Conservation (phyloP, 2,329 filamentous ascomycete species). For the Orbilia blumenaviensis region DNA sequence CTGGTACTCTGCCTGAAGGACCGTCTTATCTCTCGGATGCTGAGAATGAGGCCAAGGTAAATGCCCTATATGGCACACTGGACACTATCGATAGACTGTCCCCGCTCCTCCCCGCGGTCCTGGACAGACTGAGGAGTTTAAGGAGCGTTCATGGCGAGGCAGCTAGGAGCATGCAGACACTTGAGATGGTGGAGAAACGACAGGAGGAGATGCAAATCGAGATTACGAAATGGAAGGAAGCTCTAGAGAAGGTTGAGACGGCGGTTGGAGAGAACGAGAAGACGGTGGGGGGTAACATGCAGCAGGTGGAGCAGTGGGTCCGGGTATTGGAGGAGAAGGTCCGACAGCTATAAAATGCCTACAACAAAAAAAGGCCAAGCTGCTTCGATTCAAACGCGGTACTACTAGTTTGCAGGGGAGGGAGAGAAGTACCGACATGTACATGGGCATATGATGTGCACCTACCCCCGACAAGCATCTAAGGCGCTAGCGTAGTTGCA, state of each 20-base stretch:
- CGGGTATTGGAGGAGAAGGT: slow-evolving; percentile 83
- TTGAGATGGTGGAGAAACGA: slow-evolving; percentile 78
- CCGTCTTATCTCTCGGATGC: slow-evolving; percentile 62
- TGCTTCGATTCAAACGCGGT: too few species aligned
- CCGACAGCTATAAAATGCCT: slow-evolving; percentile 66
- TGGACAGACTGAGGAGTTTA: slow-evolving; percentile 85
- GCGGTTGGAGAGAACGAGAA: slow-evolving; percentile 75
- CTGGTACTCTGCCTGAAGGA: slow-evolving; percentile 55
- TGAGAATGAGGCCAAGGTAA: slow-evolving; percentile 85
- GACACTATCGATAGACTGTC: slow-evolving; percentile 87
- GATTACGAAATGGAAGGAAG: slow-evolving; percentile 84
- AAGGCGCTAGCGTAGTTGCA: slow-evolving; percentile 9
- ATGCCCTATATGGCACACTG: slow-evolving; percentile 86
- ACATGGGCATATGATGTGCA: too few species aligned
- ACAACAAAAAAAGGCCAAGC: too few species aligned
- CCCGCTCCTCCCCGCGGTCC: slow-evolving; percentile 82
- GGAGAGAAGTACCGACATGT: not conserved
- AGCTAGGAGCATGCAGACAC: slow-evolving; percentile 78
- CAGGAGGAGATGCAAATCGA: slow-evolving; percentile 85
- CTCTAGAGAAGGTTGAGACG: slow-evolving; percentile 78
- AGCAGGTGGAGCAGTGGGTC: slow-evolving; percentile 87
- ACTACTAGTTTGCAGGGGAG: not conserved
- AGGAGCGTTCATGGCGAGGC: slow-evolving; percentile 86
- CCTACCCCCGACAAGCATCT: not conserved
- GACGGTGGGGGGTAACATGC: slow-evolving; percentile 79